These are phyloP conservation scores for Dictyophora rubrovolvata DNA, from an alignment of 768 basidiomycete species.

Conservation along the genomic window DNA sequence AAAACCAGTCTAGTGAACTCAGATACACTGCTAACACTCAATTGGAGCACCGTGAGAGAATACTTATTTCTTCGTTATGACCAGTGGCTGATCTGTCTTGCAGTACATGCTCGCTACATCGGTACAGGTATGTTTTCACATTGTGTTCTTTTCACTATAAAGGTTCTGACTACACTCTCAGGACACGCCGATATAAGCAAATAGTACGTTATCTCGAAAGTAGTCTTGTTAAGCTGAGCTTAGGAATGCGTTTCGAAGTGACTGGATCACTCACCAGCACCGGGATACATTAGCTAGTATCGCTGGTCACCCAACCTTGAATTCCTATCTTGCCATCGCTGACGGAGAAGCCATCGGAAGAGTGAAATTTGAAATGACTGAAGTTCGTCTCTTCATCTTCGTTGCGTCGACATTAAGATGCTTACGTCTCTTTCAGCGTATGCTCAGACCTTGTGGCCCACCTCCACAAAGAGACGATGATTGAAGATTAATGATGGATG, in stretches of 20 bases:
- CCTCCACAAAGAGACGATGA: conserved; percentile 86
- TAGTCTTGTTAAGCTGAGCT: neutral
- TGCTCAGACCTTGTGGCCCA: conserved; percentile 92
- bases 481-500: conserved; percentile 1
- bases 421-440: conserved; percentile 43
- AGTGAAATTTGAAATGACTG: conserved; percentile 88
- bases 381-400: conserved; percentile 42
- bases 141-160: neutral
- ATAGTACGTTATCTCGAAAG: conserved; percentile 48
- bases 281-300: conserved; percentile 91
- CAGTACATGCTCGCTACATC: conserved; percentile 92
- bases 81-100: conserved; percentile 13
- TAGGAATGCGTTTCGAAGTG: conserved; percentile 37
- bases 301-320: conserved; percentile 78
- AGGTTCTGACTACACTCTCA: conserved; percentile 21
- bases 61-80: conserved; percentile 2
- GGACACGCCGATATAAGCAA: conserved; percentile 96
- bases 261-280: conserved; percentile 97
- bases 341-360: conserved; percentile 90
- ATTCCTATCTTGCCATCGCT: conserved; percentile 83
- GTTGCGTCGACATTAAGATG: neutral
- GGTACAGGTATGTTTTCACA: conserved; percentile 64
- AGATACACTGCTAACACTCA: conserved; percentile 96
- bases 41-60: conserved; percentile 75
- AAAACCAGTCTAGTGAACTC: conserved; percentile 39